Evolutionary conservation across 345 rosid species (phyloP).

Genomic region (Dovyalis caffra): DNA sequence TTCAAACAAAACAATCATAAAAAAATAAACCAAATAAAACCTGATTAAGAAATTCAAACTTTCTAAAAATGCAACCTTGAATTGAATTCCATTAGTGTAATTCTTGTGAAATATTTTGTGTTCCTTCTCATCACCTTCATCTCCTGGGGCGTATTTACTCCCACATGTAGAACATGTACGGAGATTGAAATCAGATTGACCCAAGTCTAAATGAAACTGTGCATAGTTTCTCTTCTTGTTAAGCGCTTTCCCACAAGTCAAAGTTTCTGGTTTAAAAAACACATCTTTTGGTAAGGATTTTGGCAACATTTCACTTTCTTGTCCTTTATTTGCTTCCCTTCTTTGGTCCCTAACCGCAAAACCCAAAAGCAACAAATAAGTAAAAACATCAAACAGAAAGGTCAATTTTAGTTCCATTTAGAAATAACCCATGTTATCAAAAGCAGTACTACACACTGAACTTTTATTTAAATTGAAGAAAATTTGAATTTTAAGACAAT

Average conservation of each 20-base stretch:
- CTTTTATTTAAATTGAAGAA: no score
- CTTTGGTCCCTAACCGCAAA: constrained; percentile 7
- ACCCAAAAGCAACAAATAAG: background rate
- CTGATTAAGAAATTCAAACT: background rate
- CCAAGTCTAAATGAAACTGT: constrained; percentile 75
- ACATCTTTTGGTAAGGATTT: constrained; percentile 16
- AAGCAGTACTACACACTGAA: background rate
- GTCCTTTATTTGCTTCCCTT: constrained; percentile 15
- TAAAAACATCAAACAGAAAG: background rate
- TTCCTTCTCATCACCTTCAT: constrained; percentile 67
- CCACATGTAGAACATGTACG: constrained; percentile 58
- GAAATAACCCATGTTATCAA: background rate
- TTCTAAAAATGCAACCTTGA: constrained; percentile 44
- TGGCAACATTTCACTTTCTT: background rate
- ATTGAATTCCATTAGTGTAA: constrained; percentile 63
- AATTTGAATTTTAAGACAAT: no score
- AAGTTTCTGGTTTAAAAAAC: constrained; percentile 16
- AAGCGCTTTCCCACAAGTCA: constrained; percentile 28
- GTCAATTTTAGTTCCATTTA: no score
- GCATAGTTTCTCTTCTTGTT: constrained; percentile 77
- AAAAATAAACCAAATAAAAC: background rate
- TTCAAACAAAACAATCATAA: background rate
- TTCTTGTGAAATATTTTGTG: constrained; percentile 64
- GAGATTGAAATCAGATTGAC: constrained; percentile 86
- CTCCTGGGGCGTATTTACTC: constrained; percentile 64